Evolutionary conservation across 2,329 filamentous ascomycete species (phyloP), one percentile per base, ranked within the genome.

Genomic region (Lasiodiplodia gonubiensis): DNA sequence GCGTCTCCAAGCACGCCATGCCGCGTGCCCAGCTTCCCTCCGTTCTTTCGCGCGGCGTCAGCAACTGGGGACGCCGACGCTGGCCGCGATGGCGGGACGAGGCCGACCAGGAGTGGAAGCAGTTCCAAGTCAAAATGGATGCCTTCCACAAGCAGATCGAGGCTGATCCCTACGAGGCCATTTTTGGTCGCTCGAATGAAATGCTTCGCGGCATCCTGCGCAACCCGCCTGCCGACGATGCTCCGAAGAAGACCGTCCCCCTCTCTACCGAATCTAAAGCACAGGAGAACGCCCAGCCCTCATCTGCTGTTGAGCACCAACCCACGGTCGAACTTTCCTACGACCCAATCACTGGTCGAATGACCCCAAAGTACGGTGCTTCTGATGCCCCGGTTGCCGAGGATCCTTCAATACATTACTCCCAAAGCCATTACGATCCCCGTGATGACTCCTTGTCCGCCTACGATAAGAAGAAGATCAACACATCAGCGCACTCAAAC

Each of bases 171-270:
- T 83, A 83, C 64, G 74, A 77, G 64, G 76, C 78, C 10, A 70
- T 82, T 37, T 83, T 83, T 66, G 81, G 81, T 2, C 78, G 78
- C 2, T 78, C 77, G 53, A 74, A 79, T 65, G 72, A 74, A 21
- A 75, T 76, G 74, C 67, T 78, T 35, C 72, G 42, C 64, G 76
- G 75, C 30, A 51, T 60, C 11, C 4, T 75, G 76, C 67, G 73
- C 75, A 68, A 74, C 73, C 2, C 78, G 77, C 70, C 78, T 75
- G 77, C 72, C 60, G 57, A 70, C 72, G 11, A 21, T 39, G 49
- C 21, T 64, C 49, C 49, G 39, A 25, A 55, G 49, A 16, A 49
- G 61, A 33, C 23, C 30, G 39, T 68, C 61, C 11, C 66, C 63
- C 14, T 69, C 70, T 72, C 72, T 1, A 73, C 75, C 68, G 54